Percentiles rank a stretch among this genome's conserved stretches.
Evolutionary conservation across 2,329 filamentous ascomycete species (phyloP).

Genomic region (Apiospora phragmitis): DNA sequence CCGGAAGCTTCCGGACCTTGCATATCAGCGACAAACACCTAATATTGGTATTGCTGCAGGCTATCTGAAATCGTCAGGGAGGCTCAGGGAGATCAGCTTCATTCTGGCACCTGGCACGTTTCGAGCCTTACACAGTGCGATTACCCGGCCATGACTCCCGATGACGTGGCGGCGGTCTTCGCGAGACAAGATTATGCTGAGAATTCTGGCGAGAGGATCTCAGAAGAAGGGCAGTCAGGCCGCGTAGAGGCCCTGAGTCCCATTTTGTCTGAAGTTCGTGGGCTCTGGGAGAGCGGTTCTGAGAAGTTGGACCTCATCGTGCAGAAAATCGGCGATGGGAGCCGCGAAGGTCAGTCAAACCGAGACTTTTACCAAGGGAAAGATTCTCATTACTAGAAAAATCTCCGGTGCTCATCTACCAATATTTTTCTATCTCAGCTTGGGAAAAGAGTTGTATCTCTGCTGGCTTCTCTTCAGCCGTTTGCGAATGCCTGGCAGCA

Average conservation of each 20-base stretch:
- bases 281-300: constrained; percentile 42
- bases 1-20: not conserved
- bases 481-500: not conserved
- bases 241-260: constrained; percentile 31
- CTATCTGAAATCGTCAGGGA: not conserved
- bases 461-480: not conserved
- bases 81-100: not conserved
- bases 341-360: constrained; percentile 50
- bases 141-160: constrained; percentile 31
- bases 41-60: not conserved
- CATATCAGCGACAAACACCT: not conserved
- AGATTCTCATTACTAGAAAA: not conserved
- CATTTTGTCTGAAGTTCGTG: constrained; percentile 39
- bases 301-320: constrained; percentile 46
- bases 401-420: not conserved
- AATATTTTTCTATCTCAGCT: not conserved
- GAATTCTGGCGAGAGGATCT: not conserved
- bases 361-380: too few species aligned
- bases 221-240: constrained; percentile 18
- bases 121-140: not conserved
- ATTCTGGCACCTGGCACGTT: not conserved
- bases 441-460: too few species aligned
- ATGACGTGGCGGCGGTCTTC: constrained; percentile 37
- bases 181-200: not conserved
- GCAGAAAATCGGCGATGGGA: constrained; percentile 55